A percentile compares a stretch with the other conserved stretches of the same genome.
Evolutionary conservation across 306 rosid species (phyloP).

Genomic region (Elaeagnus macrophylla): DNA sequence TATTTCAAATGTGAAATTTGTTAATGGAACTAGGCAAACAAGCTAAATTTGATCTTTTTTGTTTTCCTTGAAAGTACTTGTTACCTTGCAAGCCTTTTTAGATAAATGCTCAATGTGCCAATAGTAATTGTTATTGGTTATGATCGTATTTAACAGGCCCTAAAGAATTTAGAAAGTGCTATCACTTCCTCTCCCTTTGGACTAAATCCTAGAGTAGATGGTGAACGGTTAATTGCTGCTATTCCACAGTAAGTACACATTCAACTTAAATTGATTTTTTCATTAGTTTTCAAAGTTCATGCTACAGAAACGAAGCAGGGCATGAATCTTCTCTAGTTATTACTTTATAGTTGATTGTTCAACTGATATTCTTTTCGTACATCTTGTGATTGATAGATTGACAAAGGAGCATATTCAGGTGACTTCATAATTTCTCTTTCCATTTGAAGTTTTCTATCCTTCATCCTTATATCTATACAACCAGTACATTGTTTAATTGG

Average conservation of each 20-base stretch:
- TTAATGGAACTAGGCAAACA: too few relatives aligned
- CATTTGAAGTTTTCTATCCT: constrained; percentile 5
- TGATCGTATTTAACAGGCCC: constrained; percentile 40
- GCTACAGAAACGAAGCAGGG: not conserved
- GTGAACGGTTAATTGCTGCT: constrained; percentile 81
- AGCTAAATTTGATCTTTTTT: too few relatives aligned
- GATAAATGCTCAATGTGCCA: not conserved
- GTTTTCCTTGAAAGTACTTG: not conserved
- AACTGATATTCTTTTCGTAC: constrained; percentile 20
- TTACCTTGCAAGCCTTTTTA: not conserved
- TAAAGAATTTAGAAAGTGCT: constrained; percentile 70
- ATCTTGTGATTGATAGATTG: constrained; percentile 49
- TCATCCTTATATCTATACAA: not conserved
- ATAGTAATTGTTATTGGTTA: not conserved
- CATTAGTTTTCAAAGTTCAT: constrained; percentile 6
- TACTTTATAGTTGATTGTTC: constrained; percentile 1
- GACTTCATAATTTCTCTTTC: constrained; percentile 9
- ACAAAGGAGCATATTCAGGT: constrained; percentile 95
- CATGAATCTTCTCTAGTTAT: not conserved
- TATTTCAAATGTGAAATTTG: too few relatives aligned
- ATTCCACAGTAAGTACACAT: constrained; percentile 75
- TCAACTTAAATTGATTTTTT: constrained; percentile 12
- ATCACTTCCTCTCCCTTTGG: constrained; percentile 82
- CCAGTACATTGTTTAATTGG: constrained; percentile 15
- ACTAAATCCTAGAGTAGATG: constrained; percentile 67